Evolutionary conservation across 768 basidiomycete genomes (phyloP), one percentile per base, ranked within the genome.

Genomic region (Agaricus blazei): DNA sequence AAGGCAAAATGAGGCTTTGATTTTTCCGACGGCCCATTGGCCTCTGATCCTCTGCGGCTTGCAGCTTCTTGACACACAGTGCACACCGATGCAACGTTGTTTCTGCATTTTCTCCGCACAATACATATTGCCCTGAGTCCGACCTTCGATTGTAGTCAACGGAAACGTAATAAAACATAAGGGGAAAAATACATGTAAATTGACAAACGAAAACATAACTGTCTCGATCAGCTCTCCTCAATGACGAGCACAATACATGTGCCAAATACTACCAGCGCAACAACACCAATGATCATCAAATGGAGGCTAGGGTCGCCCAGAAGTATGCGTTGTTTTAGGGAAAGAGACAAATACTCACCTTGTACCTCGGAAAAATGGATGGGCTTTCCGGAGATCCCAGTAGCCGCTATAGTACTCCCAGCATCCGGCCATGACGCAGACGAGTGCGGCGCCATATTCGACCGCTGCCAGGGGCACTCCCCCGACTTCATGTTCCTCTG

Each of bases 361-460:
- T 27, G 79, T 74, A 14, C 76, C 79, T 29, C 68, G 71, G 38
- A 88, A 65, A 64, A 89, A 88, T 1, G 85, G 84, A 58, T 79
- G 76, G 69, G 79, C 73, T 54, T 74, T 71, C 54, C 77, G 71
- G 58, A 89, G 65, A 63, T 85, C 85, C 62, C 72, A 68, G 44
- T 75, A 81, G 1, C 82, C 82, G 48, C 70, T 74, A 56, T 79
- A 77, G 58, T 87, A 90, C 68, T 87, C 86, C 83, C 82, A 89
- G 37, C 73, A 58, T 0, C 85, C 87, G 1, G 79, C 84, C 8
- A 64, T 68, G 23, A 89, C 74, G 15, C 79, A 76, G 11, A 72
- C 70, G 14, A 87, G 54, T 8, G 85, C 78, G 4, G 83, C 80
- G 12, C 67, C 64, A 47, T 84, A 71, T 56, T 84, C 75, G 3